Conservation (phyloP, 306 rosid species). For the Prunus padus region DNA sequence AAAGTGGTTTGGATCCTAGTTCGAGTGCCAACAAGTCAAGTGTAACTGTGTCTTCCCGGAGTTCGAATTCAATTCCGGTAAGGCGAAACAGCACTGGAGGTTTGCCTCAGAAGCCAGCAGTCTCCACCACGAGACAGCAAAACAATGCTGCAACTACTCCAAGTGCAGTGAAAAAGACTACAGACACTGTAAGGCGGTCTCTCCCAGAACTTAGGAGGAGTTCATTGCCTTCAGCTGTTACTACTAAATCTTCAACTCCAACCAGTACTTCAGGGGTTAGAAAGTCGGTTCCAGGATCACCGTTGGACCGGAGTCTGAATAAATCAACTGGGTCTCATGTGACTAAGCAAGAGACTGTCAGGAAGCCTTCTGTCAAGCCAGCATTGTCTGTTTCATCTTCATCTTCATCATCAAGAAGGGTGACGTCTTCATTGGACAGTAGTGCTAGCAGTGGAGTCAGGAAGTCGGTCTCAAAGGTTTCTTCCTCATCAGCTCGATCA, state of each 20-base stretch:
- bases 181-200: conserved; percentile 56
- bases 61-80: conserved; percentile 44
- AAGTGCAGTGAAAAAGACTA: conserved; percentile 29
- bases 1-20: conserved; percentile 35
- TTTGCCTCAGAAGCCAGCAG: conserved; percentile 49
- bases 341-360: conserved; percentile 37
- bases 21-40: conserved; percentile 40
- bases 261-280: conserved; percentile 38
- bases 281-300: conserved; percentile 40
- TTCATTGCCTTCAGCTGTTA: conserved; percentile 47
- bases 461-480: conserved; percentile 58
- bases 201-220: conserved; percentile 72
- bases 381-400: conserved; percentile 41
- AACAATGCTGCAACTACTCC: conserved; percentile 19
- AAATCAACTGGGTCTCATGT: conserved; percentile 37
- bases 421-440: conserved; percentile 54
- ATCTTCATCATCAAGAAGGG: conserved; percentile 48
- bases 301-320: conserved; percentile 39
- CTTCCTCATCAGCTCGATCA: conserved; percentile 53
- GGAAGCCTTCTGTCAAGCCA: conserved; percentile 52
- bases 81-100: conserved; percentile 82
- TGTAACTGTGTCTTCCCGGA: conserved; percentile 39
- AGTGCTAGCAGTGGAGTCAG: conserved; percentile 54
- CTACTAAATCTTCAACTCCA: conserved; percentile 41
- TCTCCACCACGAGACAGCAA: conserved; percentile 36